Evolutionary conservation across 345 rosid genomes (phyloP).

Genomic region (Aquilaria yunnanensis): DNA sequence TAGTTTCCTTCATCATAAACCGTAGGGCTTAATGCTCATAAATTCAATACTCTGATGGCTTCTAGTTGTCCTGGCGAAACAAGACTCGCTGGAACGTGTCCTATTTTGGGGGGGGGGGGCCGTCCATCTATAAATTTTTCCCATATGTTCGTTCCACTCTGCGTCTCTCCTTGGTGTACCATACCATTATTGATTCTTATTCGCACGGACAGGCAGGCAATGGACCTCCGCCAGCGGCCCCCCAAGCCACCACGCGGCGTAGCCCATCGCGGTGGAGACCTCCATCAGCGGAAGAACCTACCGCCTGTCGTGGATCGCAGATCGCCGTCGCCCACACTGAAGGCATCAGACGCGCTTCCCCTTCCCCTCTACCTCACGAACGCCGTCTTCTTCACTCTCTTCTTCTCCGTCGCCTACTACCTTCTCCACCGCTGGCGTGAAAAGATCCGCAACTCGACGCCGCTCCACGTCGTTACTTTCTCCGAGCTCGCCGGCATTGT

Average conservation of each 20-base stretch:
- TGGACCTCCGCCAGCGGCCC: constrained; percentile 55
- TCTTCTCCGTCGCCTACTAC: constrained; percentile 82
- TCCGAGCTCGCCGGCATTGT: constrained; percentile 70
- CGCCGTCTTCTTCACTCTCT: constrained; percentile 78
- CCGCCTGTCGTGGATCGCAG: background rate
- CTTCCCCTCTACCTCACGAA: constrained; percentile 73
- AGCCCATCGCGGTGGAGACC: background rate
- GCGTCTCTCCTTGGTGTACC: background rate
- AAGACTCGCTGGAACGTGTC: no score
- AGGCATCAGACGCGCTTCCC: constrained; percentile 83
- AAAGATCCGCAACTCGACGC: constrained; percentile 82
- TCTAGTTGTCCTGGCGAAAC: no score
- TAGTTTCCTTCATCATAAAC: no score
- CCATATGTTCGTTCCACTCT: background rate
- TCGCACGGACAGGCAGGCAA: constrained; percentile 9
- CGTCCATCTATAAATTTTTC: constrained; percentile 17
- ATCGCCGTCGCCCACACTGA: constrained; percentile 22
- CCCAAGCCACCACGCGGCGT: constrained; percentile 19
- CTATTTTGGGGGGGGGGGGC: no score
- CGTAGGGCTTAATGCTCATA: no score
- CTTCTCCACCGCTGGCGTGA: constrained; percentile 92
- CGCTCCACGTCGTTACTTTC: constrained; percentile 75
- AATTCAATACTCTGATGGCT: no score
- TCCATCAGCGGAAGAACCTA: background rate
- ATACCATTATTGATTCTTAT: background rate